Evolutionary conservation across 1,284 basidiomycete species (phyloP).

Genomic region (Austroboletus olivaceoglutinosus): DNA sequence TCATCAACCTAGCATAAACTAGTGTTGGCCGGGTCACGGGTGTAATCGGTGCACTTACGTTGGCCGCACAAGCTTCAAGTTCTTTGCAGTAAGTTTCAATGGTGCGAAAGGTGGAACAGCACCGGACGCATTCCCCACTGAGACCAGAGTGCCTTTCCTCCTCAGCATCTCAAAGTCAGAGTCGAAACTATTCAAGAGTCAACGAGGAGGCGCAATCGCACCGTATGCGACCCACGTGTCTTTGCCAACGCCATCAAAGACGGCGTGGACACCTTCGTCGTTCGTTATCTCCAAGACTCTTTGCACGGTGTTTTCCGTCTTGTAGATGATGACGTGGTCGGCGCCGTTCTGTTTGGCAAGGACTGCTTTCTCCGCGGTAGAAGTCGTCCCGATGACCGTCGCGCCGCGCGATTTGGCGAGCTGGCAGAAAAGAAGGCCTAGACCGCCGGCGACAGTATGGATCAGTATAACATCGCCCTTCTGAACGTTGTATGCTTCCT

Average conservation of each 20-base stretch:
- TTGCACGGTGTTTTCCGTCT: slow-evolving; percentile 65
- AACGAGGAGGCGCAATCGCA: not conserved
- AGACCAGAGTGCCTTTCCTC: slow-evolving; percentile 83
- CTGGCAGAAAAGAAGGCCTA: slow-evolving; percentile 63
- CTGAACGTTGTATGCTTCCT: slow-evolving; percentile 83
- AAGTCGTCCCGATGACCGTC: slow-evolving; percentile 93
- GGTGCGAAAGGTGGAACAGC: slow-evolving; percentile 70
- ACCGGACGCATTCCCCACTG: slow-evolving; percentile 90
- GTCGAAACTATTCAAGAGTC: slow-evolving; percentile 58
- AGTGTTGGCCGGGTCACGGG: not conserved
- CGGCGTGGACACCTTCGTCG: slow-evolving; percentile 81
- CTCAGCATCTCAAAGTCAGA: slow-evolving; percentile 78
- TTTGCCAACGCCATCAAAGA: slow-evolving; percentile 94
- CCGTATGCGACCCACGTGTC: slow-evolving; percentile 61
- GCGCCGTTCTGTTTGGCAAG: slow-evolving; percentile 83
- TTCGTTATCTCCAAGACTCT: slow-evolving; percentile 78
- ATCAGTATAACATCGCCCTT: slow-evolving; percentile 73
- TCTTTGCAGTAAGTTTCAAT: slow-evolving; percentile 78
- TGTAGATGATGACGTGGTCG: slow-evolving; percentile 84
- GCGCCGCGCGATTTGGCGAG: slow-evolving; percentile 73
- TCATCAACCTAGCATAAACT: slow-evolving; percentile 45
- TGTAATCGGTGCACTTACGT: slow-evolving; percentile 46
- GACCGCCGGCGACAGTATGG: slow-evolving; percentile 86
- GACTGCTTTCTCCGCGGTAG: slow-evolving; percentile 79
- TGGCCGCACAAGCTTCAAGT: slow-evolving; percentile 76